A percentile compares a stretch with the other conserved stretches of the same genome.
Evolutionary conservation across 169 alveolate genomes (phyloP).

Genomic region (Perkinsus olseni): DNA sequence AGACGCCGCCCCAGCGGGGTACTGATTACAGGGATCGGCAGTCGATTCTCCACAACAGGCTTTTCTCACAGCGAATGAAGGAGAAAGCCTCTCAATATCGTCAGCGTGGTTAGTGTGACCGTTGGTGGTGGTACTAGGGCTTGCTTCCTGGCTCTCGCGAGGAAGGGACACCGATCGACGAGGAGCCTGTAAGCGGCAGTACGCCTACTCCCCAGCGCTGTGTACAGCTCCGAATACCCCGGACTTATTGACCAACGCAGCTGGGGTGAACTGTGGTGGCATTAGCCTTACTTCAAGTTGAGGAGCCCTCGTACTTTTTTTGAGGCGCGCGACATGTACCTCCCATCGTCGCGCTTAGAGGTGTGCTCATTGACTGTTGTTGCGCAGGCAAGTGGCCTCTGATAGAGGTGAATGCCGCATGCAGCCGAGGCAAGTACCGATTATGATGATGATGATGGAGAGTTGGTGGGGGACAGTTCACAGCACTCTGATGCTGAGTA

Average conservation of each 20-base stretch:
- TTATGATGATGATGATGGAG: neutral
- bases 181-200: neutral
- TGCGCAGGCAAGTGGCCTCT: neutral
- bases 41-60: too few species aligned
- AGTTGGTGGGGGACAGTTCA: neutral
- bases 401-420: too few species aligned
- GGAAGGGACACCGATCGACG: neutral
- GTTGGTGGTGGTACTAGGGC: neutral
- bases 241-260: too few species aligned
- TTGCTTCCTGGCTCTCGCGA: neutral
- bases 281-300: too few species aligned
- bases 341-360: neutral
- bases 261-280: too few species aligned
- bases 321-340: neutral
- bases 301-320: neutral
- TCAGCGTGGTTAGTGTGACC: neutral
- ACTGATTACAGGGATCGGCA: neutral
- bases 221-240: too few species aligned
- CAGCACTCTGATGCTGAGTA: too few species aligned
- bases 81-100: neutral
- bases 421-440: too few species aligned
- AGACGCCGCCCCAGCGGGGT: neutral
- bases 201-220: too few species aligned
- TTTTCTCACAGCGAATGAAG: too few species aligned
- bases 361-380: neutral